A percentile compares a stretch with the other conserved stretches of the same genome.
phyloP scores from a whole-genome alignment of 2,329 filamentous ascomycete genomes.

The Aquanectria penicillioides region DNA sequence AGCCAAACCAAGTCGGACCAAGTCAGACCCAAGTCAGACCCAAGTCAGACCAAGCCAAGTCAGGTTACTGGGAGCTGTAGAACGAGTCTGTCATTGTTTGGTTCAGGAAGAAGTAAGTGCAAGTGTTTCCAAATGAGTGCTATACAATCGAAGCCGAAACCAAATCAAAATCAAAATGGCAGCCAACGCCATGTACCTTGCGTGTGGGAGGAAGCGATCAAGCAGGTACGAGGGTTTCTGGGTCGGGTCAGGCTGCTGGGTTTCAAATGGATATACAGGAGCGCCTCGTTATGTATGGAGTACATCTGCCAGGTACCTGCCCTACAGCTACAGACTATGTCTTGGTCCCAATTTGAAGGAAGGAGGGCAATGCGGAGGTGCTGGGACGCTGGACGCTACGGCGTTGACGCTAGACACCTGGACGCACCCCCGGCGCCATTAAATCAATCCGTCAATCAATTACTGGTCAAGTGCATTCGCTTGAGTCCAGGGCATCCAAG shows the following conservation, averaged over 20 bases:
- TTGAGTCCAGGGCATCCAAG: not conserved
- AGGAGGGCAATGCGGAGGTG: not conserved
- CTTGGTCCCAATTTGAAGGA: slow-evolving; percentile 5
- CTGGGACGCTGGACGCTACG: not conserved
- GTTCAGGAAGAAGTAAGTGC: too few species aligned
- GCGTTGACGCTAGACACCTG: slow-evolving; percentile 5
- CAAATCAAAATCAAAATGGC: too few species aligned
- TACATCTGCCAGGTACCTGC: slow-evolving; percentile 3
- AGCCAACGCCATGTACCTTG: not conserved
- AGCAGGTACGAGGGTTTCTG: slow-evolving; percentile 5
- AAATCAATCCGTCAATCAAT: slow-evolving; percentile 6
- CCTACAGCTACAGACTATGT: not conserved
- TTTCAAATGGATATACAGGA: too few species aligned
- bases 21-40: too few species aligned
- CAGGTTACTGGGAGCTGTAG: too few species aligned
- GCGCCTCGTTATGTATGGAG: too few species aligned
- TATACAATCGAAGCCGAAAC: too few species aligned
- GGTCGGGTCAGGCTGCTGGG: too few species aligned
- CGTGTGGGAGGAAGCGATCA: not conserved
- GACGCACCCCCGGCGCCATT: slow-evolving; percentile 11
- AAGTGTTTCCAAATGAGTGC: too few species aligned
- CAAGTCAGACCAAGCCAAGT: not conserved
- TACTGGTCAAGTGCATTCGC: slow-evolving; percentile 8
- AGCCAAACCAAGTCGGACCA: not conserved
- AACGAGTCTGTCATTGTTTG: too few species aligned